Evolutionary conservation across 164 flowering plant genomes (phyloP).

Genomic region (Vitis amurensis): DNA sequence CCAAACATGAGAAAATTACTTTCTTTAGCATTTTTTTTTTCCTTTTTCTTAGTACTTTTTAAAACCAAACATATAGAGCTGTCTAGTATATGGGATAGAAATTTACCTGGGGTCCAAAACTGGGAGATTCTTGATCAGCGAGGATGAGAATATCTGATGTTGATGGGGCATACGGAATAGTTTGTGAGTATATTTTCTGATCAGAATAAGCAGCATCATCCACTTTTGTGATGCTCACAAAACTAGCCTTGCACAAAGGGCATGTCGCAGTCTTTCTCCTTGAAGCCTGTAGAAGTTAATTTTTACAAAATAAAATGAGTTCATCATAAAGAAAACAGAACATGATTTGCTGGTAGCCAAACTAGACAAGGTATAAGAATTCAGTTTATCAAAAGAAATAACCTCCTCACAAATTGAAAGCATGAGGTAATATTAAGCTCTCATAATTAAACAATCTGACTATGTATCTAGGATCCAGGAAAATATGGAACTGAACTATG

Average conservation of each 20-base stretch:
- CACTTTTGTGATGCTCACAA: slow-evolving; percentile 63
- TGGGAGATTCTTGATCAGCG: slow-evolving; percentile 29
- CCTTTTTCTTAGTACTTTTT: too few species aligned
- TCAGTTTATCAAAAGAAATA: too few species aligned
- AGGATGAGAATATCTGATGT: slow-evolving; percentile 40
- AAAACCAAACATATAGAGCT: too few species aligned
- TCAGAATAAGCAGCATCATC: slow-evolving; percentile 63
- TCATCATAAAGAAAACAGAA: background rate
- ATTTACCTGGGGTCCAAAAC: slow-evolving; percentile 44
- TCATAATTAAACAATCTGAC: too few species aligned
- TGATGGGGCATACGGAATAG: slow-evolving; percentile 54
- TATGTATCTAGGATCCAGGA: too few species aligned
- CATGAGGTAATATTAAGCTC: too few species aligned
- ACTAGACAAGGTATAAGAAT: background rate
- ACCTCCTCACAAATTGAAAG: too few species aligned
- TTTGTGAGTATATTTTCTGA: slow-evolving; percentile 90
- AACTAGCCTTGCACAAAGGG: slow-evolving; percentile 89
- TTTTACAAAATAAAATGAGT: background rate
- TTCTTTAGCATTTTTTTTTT: too few species aligned
- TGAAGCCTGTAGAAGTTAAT: slow-evolving; percentile 44
- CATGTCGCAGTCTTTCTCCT: slow-evolving; percentile 64
- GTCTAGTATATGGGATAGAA: too few species aligned
- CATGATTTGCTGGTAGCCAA: background rate
- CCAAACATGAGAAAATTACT: too few species aligned
- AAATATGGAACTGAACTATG: too few species aligned